Evolutionary conservation across 352 stramenopile species (phyloP).

Genomic region (Phytopythium cucurbitacearum): DNA sequence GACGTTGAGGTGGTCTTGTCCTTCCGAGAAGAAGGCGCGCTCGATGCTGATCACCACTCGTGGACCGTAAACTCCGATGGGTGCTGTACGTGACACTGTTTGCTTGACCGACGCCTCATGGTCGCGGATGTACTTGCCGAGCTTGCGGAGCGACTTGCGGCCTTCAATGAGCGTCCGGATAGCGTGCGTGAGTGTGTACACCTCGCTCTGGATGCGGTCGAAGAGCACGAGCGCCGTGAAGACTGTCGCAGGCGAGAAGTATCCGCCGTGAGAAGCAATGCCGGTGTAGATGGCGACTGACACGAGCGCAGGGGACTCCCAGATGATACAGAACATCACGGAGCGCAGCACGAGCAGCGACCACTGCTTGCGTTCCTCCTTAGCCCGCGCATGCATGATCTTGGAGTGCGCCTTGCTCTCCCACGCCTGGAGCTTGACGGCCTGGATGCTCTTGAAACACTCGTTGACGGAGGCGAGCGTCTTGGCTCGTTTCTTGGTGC

Average conservation of each 20-base stretch:
- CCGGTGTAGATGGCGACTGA: slow-evolving; percentile 32
- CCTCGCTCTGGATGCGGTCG: slow-evolving; percentile 23
- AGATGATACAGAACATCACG: slow-evolving; percentile 21
- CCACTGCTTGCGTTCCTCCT: slow-evolving; percentile 27
- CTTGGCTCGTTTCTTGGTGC: slow-evolving; percentile 35
- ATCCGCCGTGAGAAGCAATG: slow-evolving; percentile 20
- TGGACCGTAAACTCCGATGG: not conserved
- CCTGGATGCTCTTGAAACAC: slow-evolving; percentile 40
- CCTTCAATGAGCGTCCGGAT: slow-evolving; percentile 18
- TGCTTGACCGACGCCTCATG: not conserved
- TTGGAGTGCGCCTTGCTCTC: slow-evolving; percentile 35
- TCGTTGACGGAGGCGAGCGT: slow-evolving; percentile 29
- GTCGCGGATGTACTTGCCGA: slow-evolving; percentile 12
- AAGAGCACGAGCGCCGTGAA: slow-evolving; percentile 33
- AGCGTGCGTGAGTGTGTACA: slow-evolving; percentile 14
- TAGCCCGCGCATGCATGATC: slow-evolving; percentile 26
- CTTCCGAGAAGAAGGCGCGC: slow-evolving; percentile 39
- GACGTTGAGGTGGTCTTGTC: slow-evolving; percentile 18
- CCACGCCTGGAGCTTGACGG: slow-evolving; percentile 39
- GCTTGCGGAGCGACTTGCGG: slow-evolving; percentile 18
- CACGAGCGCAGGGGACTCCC: slow-evolving; percentile 25
- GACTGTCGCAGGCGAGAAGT: slow-evolving; percentile 24
- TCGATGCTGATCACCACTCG: slow-evolving; percentile 23
- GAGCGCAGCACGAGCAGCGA: slow-evolving; percentile 15
- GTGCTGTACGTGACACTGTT: not conserved